Evolutionary conservation across 257 asterid species (phyloP).

Genomic region (Vinca minor): DNA sequence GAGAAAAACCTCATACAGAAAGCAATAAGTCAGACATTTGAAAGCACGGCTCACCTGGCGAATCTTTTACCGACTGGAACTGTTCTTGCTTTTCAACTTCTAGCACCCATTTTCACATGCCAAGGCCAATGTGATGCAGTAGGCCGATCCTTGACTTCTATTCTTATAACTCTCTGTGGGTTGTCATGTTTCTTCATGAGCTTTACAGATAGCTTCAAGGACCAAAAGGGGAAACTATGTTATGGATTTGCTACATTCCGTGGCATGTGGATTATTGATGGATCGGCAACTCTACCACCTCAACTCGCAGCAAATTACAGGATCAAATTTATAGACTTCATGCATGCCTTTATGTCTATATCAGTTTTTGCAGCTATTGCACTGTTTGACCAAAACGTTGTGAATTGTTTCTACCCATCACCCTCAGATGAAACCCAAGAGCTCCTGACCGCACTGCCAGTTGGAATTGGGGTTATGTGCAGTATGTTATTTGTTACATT

Average conservation of each 20-base stretch:
- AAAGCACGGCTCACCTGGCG: constrained; percentile 79
- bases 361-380: constrained; percentile 72
- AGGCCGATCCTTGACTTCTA: constrained; percentile 43
- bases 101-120: constrained; percentile 67
- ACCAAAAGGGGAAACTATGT: constrained; percentile 48
- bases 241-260: constrained; percentile 68
- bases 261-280: constrained; percentile 82
- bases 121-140: constrained; percentile 67
- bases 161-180: constrained; percentile 55
- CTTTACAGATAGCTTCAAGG: constrained; percentile 85
- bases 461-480: constrained; percentile 74
- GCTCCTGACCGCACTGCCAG: constrained; percentile 68
- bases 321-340: constrained; percentile 64
- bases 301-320: constrained; percentile 44
- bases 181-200: constrained; percentile 54
- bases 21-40: constrained; percentile 90
- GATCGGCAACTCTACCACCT: constrained; percentile 43
- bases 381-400: constrained; percentile 61
- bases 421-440: constrained; percentile 51
- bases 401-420: constrained; percentile 66
- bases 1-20: constrained; percentile 59
- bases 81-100: constrained; percentile 68
- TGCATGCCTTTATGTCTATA: constrained; percentile 82
- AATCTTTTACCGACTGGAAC: constrained; percentile 92
- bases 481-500: constrained; percentile 78